Evolutionary conservation across 2,329 filamentous ascomycete genomes (phyloP).

Genomic region (Hortaea sp.): DNA sequence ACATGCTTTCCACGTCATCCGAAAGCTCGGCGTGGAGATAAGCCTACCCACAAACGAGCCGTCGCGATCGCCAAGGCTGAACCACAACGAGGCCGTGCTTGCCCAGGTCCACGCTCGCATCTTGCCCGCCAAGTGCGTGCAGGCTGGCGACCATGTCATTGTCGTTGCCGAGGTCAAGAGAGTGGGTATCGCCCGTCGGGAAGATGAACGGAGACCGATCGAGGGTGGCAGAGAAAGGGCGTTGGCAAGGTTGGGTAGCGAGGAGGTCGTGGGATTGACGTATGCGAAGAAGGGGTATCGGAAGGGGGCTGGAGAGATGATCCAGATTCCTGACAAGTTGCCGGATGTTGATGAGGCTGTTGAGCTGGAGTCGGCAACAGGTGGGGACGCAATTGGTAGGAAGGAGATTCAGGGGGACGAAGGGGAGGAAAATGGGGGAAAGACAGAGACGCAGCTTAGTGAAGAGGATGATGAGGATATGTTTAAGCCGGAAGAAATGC

Average conservation of each 20-base stretch:
- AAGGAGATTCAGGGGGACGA: not conserved
- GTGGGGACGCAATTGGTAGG: slow-evolving; percentile 2
- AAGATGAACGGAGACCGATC: no score
- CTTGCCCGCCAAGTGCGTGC: slow-evolving; percentile 26
- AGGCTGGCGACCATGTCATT: slow-evolving; percentile 38
- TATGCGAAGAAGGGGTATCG: slow-evolving; percentile 14
- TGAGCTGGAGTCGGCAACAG: not conserved
- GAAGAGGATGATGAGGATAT: not conserved
- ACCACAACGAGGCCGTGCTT: slow-evolving; percentile 10
- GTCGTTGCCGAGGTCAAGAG: slow-evolving; percentile 32
- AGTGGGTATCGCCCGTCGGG: not conserved
- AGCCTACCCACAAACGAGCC: not conserved
- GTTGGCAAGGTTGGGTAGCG: not conserved
- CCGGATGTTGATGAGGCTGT: not conserved
- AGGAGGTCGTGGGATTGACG: slow-evolving; percentile 5
- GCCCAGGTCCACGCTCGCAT: slow-evolving; percentile 27
- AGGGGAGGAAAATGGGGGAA: not conserved
- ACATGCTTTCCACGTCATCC: slow-evolving; percentile 10
- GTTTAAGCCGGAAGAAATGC: not conserved
- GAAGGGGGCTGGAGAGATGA: slow-evolving; percentile 3
- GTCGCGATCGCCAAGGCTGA: slow-evolving; percentile 1
- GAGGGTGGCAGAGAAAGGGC: not conserved
- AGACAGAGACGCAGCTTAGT: not conserved
- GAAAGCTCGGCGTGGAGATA: no score
- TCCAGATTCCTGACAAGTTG: not conserved